Percentiles rank a stretch among this genome's conserved stretches.
These are phyloP conservation scores for Entomortierella beljakovae DNA, from an alignment of 192 early-diverging fungal species.

Conservation along the genomic window DNA sequence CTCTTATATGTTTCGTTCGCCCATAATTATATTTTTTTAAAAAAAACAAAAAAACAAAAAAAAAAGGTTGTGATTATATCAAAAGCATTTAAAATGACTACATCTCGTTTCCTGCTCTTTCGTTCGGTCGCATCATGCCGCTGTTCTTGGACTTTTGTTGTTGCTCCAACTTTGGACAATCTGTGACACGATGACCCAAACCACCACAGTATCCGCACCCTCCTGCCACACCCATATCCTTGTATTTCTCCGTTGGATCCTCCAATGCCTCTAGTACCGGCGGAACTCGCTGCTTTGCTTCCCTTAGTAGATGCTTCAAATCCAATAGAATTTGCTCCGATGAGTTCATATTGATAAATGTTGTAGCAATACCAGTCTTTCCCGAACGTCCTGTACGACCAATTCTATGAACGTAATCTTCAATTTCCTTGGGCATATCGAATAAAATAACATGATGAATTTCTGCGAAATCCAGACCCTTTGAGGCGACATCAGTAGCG, in stretches of 20 bases:
- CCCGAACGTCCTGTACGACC: conserved; percentile 98
- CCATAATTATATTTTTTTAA: conserved; percentile 1
- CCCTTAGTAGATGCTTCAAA: conserved; percentile 90
- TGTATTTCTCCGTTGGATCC: conserved; percentile 91
- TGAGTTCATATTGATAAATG: conserved; percentile 94
- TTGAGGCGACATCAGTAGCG: conserved; percentile 96
- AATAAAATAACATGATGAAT: conserved; percentile 99
- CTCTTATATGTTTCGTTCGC: not conserved
- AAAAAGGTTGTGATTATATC: not conserved
- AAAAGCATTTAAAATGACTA: not conserved
- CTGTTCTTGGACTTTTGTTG: conserved; percentile 65
- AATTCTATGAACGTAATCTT: conserved; percentile 98
- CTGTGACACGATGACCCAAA: conserved; percentile 89
- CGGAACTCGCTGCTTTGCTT: conserved; percentile 95
- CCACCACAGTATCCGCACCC: conserved; percentile 97
- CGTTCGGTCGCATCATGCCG: conserved; percentile 49
- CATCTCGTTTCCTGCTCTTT: conserved; percentile 53
- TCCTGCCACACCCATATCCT: conserved; percentile 71
- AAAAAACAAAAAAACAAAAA: no score
- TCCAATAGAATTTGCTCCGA: conserved; percentile 95
- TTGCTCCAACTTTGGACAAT: conserved; percentile 87
- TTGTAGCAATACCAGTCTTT: conserved; percentile 96
- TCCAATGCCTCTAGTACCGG: conserved; percentile 85
- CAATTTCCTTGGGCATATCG: conserved; percentile 99
- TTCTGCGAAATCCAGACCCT: conserved; percentile 95